Conservation (phyloP, 768 basidiomycete genomes). For the Panaeolus cyanescens region DNA sequence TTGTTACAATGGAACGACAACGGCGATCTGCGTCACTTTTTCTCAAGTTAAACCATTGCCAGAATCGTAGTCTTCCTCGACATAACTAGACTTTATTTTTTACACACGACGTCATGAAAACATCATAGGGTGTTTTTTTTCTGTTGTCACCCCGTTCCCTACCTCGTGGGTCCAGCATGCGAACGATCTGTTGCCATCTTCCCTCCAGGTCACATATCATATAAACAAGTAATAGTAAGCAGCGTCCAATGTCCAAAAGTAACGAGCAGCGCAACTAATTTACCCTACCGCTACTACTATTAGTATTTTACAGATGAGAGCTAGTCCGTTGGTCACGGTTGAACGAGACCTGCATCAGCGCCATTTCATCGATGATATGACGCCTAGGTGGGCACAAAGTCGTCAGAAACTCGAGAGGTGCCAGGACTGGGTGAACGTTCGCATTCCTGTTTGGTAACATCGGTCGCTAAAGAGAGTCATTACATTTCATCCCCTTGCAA, state of each 20-base stretch:
- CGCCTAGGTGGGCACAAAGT: slow-evolving; percentile 60
- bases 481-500: too few relatives aligned
- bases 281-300: neutral
- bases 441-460: neutral
- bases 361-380: slow-evolving; percentile 72
- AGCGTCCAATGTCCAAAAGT: neutral
- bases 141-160: neutral
- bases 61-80: neutral
- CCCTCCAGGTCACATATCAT: too few relatives aligned
- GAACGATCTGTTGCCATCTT: neutral
- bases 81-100: neutral
- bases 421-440: slow-evolving; percentile 32
- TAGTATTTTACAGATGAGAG: neutral
- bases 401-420: slow-evolving; percentile 66
- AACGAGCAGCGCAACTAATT: too few relatives aligned
- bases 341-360: slow-evolving; percentile 49
- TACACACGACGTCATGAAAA: neutral
- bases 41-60: neutral
- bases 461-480: neutral
- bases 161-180: neutral
- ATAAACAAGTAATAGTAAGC: neutral
- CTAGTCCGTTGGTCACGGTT: neutral
- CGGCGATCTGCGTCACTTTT: neutral
- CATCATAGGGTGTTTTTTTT: neutral
- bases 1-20: neutral